Percentiles rank a stretch among this genome's conserved stretches.
Conservation (phyloP, 1,284 basidiomycete species). For the Puccinia novopanici region DNA sequence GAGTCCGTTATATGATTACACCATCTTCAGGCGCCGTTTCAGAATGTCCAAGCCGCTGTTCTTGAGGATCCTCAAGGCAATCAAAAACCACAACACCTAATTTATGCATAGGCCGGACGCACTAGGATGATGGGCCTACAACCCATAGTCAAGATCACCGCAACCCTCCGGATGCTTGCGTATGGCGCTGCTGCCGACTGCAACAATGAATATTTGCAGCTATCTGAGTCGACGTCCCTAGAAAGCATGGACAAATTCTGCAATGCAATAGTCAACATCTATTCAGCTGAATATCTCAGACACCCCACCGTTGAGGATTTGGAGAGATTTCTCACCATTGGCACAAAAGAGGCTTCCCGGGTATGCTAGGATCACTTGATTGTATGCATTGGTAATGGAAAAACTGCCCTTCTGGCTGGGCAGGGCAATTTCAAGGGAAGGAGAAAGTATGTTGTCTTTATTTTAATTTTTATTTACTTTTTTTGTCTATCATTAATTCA, state of each 20-base stretch:
- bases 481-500: no score
- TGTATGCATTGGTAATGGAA: no score
- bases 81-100: not conserved
- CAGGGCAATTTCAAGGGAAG: conserved; percentile 19
- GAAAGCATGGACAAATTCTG: conserved; percentile 9
- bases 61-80: not conserved
- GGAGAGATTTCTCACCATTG: not conserved
- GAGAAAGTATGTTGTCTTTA: not conserved
- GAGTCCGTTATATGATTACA: no score
- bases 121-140: not conserved
- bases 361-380: conserved; percentile 13
- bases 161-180: conserved; percentile 2
- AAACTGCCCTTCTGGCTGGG: no score
- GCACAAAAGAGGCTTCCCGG: not conserved
- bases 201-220: conserved; percentile 24
- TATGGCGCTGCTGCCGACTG: conserved; percentile 8
- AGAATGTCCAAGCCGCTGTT: not conserved
- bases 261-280: not conserved
- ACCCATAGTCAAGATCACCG: not conserved
- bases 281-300: not conserved
- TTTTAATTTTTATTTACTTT: no score
- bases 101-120: not conserved
- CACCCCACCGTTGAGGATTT: not conserved
- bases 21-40: no score
- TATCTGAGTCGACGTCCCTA: not conserved